Evolutionary conservation across 768 basidiomycete species (phyloP).

Genomic region (Phlebiopsis flavidoalba): DNA sequence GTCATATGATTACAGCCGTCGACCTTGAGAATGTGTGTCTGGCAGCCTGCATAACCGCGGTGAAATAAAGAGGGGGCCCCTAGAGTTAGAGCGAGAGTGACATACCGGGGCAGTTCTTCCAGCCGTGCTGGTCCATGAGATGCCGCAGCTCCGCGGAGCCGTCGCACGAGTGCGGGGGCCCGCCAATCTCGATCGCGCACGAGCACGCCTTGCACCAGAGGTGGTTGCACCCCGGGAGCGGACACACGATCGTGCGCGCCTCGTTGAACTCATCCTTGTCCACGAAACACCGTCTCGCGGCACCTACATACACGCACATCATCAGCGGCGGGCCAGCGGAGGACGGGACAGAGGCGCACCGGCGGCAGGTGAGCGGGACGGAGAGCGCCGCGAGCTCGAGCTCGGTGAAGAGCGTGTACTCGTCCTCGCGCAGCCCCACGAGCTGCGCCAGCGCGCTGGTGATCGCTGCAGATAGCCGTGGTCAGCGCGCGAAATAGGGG

Average conservation of each 20-base stretch:
- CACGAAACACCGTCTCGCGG: conserved; percentile 19
- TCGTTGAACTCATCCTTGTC: conserved; percentile 23
- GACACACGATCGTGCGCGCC: conserved; percentile 21
- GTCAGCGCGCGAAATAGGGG: background rate
- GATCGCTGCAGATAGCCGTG: background rate
- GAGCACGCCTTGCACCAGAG: conserved; percentile 30
- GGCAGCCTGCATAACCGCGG: conserved; percentile 29
- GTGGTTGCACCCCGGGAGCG: conserved; percentile 23
- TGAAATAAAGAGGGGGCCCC: background rate
- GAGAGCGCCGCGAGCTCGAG: conserved; percentile 13
- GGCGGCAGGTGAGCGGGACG: conserved; percentile 8
- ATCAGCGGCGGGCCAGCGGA: background rate
- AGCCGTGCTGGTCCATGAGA: conserved; percentile 25
- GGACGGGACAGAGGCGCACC: background rate
- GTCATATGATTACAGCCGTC: conserved; percentile 57
- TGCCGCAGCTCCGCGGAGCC: conserved; percentile 27
- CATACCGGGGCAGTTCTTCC: conserved; percentile 31
- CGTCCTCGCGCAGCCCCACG: conserved; percentile 10
- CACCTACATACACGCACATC: conserved; percentile 9
- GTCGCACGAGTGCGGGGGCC: conserved; percentile 26
- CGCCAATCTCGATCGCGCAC: conserved; percentile 16
- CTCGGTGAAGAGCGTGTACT: conserved; percentile 11
- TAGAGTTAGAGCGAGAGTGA: background rate
- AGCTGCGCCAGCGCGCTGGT: background rate
- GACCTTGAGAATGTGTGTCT: conserved; percentile 45